Conservation (phyloP, 495 filamentous ascomycete species). For the Hypoxylon trugodes region DNA sequence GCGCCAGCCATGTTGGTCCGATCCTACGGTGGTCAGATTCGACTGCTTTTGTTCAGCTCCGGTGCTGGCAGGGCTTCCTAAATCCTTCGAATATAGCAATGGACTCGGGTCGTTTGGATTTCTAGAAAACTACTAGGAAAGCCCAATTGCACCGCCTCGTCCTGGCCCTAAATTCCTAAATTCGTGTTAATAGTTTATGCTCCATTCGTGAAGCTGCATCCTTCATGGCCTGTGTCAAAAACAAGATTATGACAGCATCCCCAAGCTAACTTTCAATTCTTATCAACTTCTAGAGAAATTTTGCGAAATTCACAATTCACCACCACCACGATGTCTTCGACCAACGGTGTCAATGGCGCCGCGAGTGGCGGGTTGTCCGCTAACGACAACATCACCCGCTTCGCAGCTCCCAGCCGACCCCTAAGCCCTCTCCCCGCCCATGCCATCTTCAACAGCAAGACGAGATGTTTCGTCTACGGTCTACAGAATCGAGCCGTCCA, state of each 20-base stretch:
- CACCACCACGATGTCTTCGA: slow-evolving; percentile 54
- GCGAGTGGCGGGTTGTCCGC: slow-evolving; percentile 65
- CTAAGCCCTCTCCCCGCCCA: slow-evolving; percentile 84
- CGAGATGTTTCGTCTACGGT: slow-evolving; percentile 99
- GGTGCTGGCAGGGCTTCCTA: slow-evolving; percentile 6
- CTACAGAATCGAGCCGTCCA: slow-evolving; percentile 97
- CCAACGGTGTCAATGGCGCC: slow-evolving; percentile 54
- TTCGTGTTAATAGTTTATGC: not conserved
- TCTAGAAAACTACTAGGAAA: slow-evolving; percentile 2
- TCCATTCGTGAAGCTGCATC: not conserved
- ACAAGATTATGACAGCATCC: not conserved
- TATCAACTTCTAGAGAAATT: slow-evolving; percentile 12
- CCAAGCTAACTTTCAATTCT: slow-evolving; percentile 14
- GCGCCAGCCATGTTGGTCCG: not conserved
- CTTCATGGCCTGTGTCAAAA: not conserved
- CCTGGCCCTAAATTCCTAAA: not conserved
- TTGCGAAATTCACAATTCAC: slow-evolving; percentile 13
- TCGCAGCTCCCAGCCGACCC: slow-evolving; percentile 90
- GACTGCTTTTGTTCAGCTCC: slow-evolving; percentile 6
- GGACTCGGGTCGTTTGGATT: slow-evolving; percentile 4
- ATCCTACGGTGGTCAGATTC: not conserved
- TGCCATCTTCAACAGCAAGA: slow-evolving; percentile 97
- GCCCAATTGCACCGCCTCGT: not conserved
- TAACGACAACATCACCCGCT: slow-evolving; percentile 98
- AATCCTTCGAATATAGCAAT: slow-evolving; percentile 16